phyloP scores from a whole-genome alignment of 768 basidiomycete genomes.

The Peribolospora kevripleyi region DNA sequence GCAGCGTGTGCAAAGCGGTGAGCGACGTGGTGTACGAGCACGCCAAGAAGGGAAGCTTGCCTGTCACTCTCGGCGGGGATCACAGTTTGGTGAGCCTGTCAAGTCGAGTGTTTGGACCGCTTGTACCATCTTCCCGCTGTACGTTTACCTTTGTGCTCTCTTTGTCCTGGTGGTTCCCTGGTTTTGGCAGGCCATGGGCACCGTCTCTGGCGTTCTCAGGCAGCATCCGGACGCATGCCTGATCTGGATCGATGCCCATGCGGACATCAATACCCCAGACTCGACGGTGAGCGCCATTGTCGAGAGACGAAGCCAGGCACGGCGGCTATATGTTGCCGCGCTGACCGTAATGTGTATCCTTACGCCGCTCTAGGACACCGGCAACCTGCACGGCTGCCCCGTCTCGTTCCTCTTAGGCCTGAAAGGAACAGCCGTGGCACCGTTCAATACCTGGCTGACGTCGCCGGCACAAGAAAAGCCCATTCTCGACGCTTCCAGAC shows the following conservation, averaged over 20 bases:
- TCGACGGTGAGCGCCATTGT: constrained; percentile 29
- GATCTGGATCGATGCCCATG: constrained; percentile 79
- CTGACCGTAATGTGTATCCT: no score
- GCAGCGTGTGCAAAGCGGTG: constrained; percentile 41
- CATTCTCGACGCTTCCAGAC: constrained; percentile 38
- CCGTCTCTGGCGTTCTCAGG: constrained; percentile 62
- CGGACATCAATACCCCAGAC: constrained; percentile 72
- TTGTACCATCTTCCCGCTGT: constrained; percentile 9
- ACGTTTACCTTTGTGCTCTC: not conserved
- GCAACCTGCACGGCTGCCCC: constrained; percentile 97
- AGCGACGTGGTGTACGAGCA: constrained; percentile 51
- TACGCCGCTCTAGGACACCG: constrained; percentile 20
- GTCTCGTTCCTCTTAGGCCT: constrained; percentile 68
- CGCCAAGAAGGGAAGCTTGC: constrained; percentile 51
- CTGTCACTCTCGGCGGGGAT: constrained; percentile 83
- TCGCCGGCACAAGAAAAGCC: constrained; percentile 24
- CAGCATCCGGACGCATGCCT: constrained; percentile 38
- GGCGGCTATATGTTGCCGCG: no score
- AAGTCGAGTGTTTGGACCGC: not conserved
- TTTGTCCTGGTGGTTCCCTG: not conserved
- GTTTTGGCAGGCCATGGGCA: constrained; percentile 50
- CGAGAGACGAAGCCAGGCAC: no score
- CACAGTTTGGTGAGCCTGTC: constrained; percentile 51
- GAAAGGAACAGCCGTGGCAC: constrained; percentile 21
- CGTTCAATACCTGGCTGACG: constrained; percentile 17